Conservation (phyloP, 2,329 filamentous ascomycete genomes). For the Tolypocladium cylindrosporum region DNA sequence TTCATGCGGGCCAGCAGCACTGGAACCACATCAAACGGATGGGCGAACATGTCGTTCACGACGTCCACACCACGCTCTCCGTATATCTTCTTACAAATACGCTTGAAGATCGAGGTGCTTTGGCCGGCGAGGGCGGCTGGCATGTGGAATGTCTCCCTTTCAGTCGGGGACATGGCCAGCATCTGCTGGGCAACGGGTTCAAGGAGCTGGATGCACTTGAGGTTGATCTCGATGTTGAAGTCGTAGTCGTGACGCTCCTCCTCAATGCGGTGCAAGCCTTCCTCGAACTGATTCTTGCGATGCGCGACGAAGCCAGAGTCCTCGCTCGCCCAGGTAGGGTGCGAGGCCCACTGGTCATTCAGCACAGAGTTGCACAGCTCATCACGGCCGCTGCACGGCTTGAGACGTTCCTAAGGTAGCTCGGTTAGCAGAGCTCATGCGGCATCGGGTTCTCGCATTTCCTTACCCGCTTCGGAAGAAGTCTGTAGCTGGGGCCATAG, state of each 20-base stretch:
- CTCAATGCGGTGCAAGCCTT: conserved; percentile 89
- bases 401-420: conserved; percentile 60
- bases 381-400: conserved; percentile 87
- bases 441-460: not conserved
- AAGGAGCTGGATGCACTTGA: conserved; percentile 89
- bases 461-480: conserved; percentile 70
- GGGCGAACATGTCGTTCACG: conserved; percentile 74
- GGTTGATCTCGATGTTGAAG: conserved; percentile 92
- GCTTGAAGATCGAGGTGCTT: conserved; percentile 93
- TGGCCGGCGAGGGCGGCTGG: conserved; percentile 79
- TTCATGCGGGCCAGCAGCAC: conserved; percentile 83
- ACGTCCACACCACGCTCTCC: conserved; percentile 80
- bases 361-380: conserved; percentile 88
- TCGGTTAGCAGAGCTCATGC: conserved; percentile 6
- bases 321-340: conserved; percentile 97
- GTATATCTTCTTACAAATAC: conserved; percentile 96
- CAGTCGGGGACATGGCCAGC: conserved; percentile 63
- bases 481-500: conserved; percentile 89
- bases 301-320: conserved; percentile 97
- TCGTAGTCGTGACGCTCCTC: conserved; percentile 98
- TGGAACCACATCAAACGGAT: conserved; percentile 80
- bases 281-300: conserved; percentile 91
- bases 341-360: conserved; percentile 97
- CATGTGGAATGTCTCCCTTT: conserved; percentile 67
- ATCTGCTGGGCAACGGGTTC: conserved; percentile 92